phyloP scores from a whole-genome alignment of 2,329 filamentous ascomycete species.

The Cytospora paraplurivora region DNA sequence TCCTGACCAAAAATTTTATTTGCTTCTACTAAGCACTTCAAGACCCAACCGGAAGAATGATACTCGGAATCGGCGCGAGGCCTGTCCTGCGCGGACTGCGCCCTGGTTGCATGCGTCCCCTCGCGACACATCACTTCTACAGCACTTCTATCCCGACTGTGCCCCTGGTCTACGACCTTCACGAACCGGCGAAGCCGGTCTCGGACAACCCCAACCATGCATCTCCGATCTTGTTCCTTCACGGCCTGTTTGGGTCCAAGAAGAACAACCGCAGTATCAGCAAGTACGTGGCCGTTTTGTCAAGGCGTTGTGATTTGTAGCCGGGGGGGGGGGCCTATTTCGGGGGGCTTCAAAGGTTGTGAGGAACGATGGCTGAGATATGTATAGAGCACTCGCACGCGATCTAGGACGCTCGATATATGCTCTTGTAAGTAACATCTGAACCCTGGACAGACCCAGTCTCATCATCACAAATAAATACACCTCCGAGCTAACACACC shows the following conservation, averaged over 20 bases:
- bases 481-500: not conserved
- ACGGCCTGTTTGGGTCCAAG: conserved; percentile 93
- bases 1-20: not conserved
- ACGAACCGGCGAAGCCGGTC: conserved; percentile 56
- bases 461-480: not conserved
- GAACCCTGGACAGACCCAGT: not conserved
- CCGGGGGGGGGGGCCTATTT: too few species aligned
- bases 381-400: conserved; percentile 70
- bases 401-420: conserved; percentile 82
- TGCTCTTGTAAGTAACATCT: conserved; percentile 62
- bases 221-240: conserved; percentile 79
- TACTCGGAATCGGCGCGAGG: conserved; percentile 21
- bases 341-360: not conserved
- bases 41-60: conserved; percentile 12
- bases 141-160: conserved; percentile 31
- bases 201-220: conserved; percentile 42
- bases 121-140: conserved; percentile 15
- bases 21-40: not conserved
- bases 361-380: conserved; percentile 5
- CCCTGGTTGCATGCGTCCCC: conserved; percentile 8
- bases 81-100: conserved; percentile 23
- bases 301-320: too few species aligned
- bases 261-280: conserved; percentile 93
- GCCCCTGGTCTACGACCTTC: conserved; percentile 65
- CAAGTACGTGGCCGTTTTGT: conserved; percentile 61